Base-by-base conservation (phyloP, 1,139 yeast genomes). In the Yamadazyma taylorii region DNA sequence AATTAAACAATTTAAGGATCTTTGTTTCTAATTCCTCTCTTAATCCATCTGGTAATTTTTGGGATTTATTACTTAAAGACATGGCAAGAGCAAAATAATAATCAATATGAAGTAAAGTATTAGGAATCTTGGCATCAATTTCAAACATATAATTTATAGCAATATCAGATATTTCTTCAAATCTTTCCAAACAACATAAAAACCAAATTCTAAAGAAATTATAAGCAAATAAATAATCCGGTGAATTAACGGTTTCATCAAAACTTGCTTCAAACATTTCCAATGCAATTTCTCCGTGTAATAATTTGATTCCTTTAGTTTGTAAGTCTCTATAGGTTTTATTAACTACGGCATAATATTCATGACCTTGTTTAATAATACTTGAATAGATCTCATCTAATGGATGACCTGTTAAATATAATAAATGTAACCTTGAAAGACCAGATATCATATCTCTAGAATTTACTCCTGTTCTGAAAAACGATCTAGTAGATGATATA, bases 91-190 rank as follows among this genome's bases (percentile, higher is more conserved):
- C 13, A 25, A 43, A 36, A 39, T 56, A 54, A 35, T 54, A 60
- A 15, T 55, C 55, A n/a, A 50, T 35, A 36, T 58, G 63, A 11
- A 55, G 35, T 28, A 61, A 49, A 2, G 62, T 52, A 16, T 52
- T 41, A 2, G 66, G 66, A 6, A 53, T 46, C 9, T 43, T 29
- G 13, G 44, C 46, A 48, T 52, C 51, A 9, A 56, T 21, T 1
- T 37, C 37, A 17, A 52, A 47, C 3, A 52, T 39, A 12, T 43
- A 37, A 4, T 45, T 42, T 11, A 55, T 36, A n/a, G 56, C 47
- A 7, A 57, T 28, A 2, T 48, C 47, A 10, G 53, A 47, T 1
- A 56, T 61, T 13, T 58, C 58, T n/a, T 52, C 50, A 37, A 44
- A 56, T 16, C 47, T 41, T 10, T 54, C 56, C 5, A 13, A 27